Percentiles rank a stretch among this genome's conserved stretches.
Evolutionary conservation across 768 basidiomycete species (phyloP).

Genomic region (Agaricus bisporus): DNA sequence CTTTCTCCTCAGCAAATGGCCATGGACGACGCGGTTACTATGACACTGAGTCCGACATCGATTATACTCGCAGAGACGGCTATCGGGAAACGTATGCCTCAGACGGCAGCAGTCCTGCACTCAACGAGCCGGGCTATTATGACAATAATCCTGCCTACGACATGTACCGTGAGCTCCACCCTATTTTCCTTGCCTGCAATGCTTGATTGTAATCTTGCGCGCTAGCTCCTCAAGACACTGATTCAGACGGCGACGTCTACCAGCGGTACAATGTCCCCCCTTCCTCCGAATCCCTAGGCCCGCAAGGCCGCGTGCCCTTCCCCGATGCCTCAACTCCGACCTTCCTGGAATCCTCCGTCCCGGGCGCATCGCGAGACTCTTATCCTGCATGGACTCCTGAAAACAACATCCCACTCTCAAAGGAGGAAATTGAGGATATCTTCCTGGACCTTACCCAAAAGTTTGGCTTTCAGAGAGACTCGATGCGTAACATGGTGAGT

Average conservation of each 20-base stretch:
- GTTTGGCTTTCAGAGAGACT: constrained; percentile 96
- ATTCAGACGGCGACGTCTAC: constrained; percentile 75
- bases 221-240: constrained; percentile 72
- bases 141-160: constrained; percentile 62
- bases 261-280: constrained; percentile 61
- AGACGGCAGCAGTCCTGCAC: constrained; percentile 57
- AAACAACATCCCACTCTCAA: constrained; percentile 91
- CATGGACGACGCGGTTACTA: constrained; percentile 44
- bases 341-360: constrained; percentile 55
- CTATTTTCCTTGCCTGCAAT: constrained; percentile 13
- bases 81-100: constrained; percentile 59
- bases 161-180: constrained; percentile 41
- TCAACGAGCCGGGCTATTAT: constrained; percentile 50
- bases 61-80: constrained; percentile 47
- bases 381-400: constrained; percentile 95
- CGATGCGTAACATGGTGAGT: constrained; percentile 90
- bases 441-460: constrained; percentile 97
- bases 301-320: constrained; percentile 41
- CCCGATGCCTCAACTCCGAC: constrained; percentile 73
- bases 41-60: constrained; percentile 73
- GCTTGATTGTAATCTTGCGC: constrained; percentile 12
- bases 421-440: constrained; percentile 99
- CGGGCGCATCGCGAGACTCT: constrained; percentile 63
- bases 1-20: constrained; percentile 45
- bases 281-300: constrained; percentile 71